phyloP scores from a whole-genome alignment of 768 basidiomycete genomes.

The Harrya chromipes region DNA sequence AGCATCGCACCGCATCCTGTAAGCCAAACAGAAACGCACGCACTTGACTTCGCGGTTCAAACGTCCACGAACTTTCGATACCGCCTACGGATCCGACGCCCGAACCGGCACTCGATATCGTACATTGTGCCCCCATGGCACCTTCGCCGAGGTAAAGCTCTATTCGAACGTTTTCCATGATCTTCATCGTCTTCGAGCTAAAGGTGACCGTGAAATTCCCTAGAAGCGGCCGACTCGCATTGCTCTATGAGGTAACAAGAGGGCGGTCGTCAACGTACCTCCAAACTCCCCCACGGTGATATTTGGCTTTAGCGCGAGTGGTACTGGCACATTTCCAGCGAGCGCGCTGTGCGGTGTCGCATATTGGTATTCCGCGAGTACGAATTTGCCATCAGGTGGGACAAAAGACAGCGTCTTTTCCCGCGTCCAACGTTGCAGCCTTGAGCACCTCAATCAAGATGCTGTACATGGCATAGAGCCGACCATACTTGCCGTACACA shows the following conservation, averaged over 20 bases:
- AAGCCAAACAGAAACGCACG: not conserved
- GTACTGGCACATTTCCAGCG: constrained; percentile 49
- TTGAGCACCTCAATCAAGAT: constrained; percentile 29
- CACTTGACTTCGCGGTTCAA: constrained; percentile 68
- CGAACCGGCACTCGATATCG: constrained; percentile 55
- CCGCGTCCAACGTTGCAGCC: constrained; percentile 75
- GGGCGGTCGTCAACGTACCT: constrained; percentile 14
- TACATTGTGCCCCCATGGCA: constrained; percentile 70
- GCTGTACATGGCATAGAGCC: not conserved
- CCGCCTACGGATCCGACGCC: constrained; percentile 39
- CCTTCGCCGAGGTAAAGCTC: constrained; percentile 75
- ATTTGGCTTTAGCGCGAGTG: constrained; percentile 49
- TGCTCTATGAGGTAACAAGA: not conserved
- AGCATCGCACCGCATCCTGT: not conserved
- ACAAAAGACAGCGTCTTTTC: constrained; percentile 84
- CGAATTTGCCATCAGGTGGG: constrained; percentile 89
- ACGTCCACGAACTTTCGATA: constrained; percentile 71
- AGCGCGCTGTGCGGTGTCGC: constrained; percentile 34
- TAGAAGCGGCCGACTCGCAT: constrained; percentile 19
- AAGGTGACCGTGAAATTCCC: constrained; percentile 61
- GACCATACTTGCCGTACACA: constrained; percentile 70
- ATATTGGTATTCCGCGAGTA: constrained; percentile 80
- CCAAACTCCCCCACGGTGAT: constrained; percentile 30
- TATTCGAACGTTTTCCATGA: constrained; percentile 68
- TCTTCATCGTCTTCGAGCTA: constrained; percentile 59